These are phyloP conservation scores for Zalaria obscura DNA, from an alignment of 2,329 filamentous ascomycete genomes.

Conservation along the genomic window DNA sequence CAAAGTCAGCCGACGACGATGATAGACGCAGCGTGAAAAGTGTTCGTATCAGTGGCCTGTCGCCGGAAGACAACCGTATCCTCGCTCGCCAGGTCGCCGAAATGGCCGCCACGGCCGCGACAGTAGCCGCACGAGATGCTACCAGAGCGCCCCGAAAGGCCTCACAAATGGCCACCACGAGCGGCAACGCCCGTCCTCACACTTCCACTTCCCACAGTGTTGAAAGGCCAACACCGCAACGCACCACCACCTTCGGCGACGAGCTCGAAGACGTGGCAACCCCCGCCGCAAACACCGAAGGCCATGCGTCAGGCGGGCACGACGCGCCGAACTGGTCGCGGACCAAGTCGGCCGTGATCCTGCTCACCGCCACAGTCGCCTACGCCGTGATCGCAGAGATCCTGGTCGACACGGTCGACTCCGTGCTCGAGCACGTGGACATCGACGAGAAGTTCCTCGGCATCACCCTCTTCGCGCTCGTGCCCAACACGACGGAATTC, in stretches of 20 bases:
- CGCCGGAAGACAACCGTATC: slow-evolving; percentile 66
- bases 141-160: slow-evolving; percentile 38
- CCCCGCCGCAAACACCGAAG: slow-evolving; percentile 28
- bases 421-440: slow-evolving; percentile 78
- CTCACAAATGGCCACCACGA: slow-evolving; percentile 25
- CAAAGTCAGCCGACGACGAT: slow-evolving; percentile 41
- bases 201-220: slow-evolving; percentile 1
- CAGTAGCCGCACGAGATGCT: slow-evolving; percentile 71
- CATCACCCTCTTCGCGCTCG: slow-evolving; percentile 89
- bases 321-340: slow-evolving; percentile 98
- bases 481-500: slow-evolving; percentile 97
- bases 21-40: slow-evolving; percentile 21
- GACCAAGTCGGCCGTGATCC: slow-evolving; percentile 75
- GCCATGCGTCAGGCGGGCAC: slow-evolving; percentile 55
- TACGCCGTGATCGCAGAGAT: slow-evolving; percentile 98
- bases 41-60: slow-evolving; percentile 48
- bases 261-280: slow-evolving; percentile 15
- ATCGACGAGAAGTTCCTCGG: slow-evolving; percentile 97
- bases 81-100: slow-evolving; percentile 82
- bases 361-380: slow-evolving; percentile 75
- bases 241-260: slow-evolving; percentile 7
- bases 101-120: slow-evolving; percentile 81
- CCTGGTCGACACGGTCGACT: slow-evolving; percentile 89
- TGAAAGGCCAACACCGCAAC: neutral
- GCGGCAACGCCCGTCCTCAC: slow-evolving; percentile 13